Evolutionary conservation across 352 stramenopile species (phyloP), one percentile per base, ranked within the genome.

Genomic region (Thalassiosira oceanica): DNA sequence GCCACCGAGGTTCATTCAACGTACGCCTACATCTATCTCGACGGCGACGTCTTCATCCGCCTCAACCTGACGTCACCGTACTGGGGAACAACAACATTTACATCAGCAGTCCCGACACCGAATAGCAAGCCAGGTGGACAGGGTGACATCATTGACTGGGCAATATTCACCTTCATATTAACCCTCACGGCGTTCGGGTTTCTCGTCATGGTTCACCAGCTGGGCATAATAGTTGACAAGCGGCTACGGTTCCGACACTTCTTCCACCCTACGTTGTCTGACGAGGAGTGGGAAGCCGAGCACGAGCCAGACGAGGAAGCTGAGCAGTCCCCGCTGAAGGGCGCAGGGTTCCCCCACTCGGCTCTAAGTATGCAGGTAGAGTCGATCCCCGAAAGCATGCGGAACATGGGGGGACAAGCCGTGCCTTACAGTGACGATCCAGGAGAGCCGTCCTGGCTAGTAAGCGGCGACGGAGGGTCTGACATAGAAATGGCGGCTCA

Each of bases 21-120:
- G n/a, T 61, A 70, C 36, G 74, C 63, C n/a, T 89, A 84, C 54
- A 61, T 91, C 27, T 90, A 85, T 52, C 43, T 76, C 1, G 80
- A 90, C 49, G 66, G 77, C 13, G 63, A 75, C 3, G 52, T 61
- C 23, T 88, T 84, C 50, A 85, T 83, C 49, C 65, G 67, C 20
- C 55, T 90, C 2, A 82, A 88, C 51, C 61, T 90, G 18, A 75
- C 68, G 13, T 51, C 63, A 24, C 83, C 83, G 8, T 90, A 80
- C 52, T 61, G 80, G 35, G 63, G 72, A 7, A 62, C 84, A 10
- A 45, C 56, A 7, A 55, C 63, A 23, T 10, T 74, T 7, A 50
- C 80, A 24, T 51, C 67, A 43, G 50, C 35, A 26, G 42, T 90
- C 4, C 83, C 79, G 10, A 51, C 61, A 55, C 68, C 71, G 15